These are phyloP conservation scores for Cryptococcus amylolentus DNA, from an alignment of 1,284 basidiomycete species.

Conservation along the genomic window DNA sequence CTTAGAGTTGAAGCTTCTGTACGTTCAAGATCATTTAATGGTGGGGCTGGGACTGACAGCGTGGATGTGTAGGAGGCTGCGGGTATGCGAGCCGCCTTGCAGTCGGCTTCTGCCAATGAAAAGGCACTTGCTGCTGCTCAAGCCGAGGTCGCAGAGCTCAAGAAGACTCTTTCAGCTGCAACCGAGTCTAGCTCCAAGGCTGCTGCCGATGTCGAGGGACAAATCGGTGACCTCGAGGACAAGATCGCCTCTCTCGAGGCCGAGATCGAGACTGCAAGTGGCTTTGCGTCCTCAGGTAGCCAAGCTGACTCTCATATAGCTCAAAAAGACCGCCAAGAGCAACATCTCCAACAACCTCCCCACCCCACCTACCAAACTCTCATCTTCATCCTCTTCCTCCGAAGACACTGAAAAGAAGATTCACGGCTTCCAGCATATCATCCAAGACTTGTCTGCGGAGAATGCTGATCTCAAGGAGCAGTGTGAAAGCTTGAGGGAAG, in stretches of 20 bases:
- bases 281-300: not conserved
- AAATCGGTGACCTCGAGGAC: constrained; percentile 17
- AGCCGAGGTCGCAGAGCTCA: constrained; percentile 30
- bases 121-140: constrained; percentile 28
- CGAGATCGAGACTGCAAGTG: constrained; percentile 31
- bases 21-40: constrained; percentile 45
- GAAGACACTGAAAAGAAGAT: constrained; percentile 44
- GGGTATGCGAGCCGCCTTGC: constrained; percentile 47
- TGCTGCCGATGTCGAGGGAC: not conserved
- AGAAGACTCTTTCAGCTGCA: constrained; percentile 5
- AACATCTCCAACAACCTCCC: constrained; percentile 8
- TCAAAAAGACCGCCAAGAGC: constrained; percentile 14
- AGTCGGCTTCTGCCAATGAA: constrained; percentile 30
- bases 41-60: not conserved
- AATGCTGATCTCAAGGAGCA: constrained; percentile 63
- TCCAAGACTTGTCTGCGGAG: constrained; percentile 82
- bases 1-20: constrained; percentile 73
- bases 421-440: constrained; percentile 60
- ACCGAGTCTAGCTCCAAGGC: constrained; percentile 1
- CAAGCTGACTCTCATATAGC: constrained; percentile 9
- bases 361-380: not conserved
- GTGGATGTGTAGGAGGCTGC: constrained; percentile 40
- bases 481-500: constrained; percentile 67
- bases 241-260: constrained; percentile 31
- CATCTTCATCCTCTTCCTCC: constrained; percentile 12